These are phyloP conservation scores for Citrus maxima DNA, from an alignment of 345 rosid species.

Conservation along the genomic window DNA sequence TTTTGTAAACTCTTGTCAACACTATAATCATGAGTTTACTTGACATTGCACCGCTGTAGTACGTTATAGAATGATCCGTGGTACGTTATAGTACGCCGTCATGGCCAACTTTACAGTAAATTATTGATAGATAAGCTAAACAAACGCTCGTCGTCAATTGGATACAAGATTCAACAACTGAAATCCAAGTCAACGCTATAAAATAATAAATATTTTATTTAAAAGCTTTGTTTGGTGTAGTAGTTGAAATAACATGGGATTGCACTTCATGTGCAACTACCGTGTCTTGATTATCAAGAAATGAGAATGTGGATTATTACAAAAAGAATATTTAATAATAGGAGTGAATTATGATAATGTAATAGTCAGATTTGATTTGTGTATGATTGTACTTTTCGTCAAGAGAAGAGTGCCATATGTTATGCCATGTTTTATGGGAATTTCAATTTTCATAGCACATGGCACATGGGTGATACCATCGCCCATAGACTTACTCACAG, in stretches of 20 bases:
- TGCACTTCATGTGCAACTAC: constrained; percentile 1
- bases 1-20: constrained; percentile 12
- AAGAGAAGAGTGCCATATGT: constrained; percentile 25
- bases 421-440: constrained; percentile 44
- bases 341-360: constrained; percentile 9
- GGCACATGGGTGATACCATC: constrained; percentile 54
- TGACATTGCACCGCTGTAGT: no score
- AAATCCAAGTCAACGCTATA: constrained; percentile 26
- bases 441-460: constrained; percentile 20
- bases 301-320: constrained; percentile 1
- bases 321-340: not conserved
- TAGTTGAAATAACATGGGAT: constrained; percentile 17
- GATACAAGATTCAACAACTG: constrained; percentile 1
- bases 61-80: constrained; percentile 1
- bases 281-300: constrained; percentile 20
- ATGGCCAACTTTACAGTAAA: constrained; percentile 18
- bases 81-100: constrained; percentile 29
- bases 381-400: constrained; percentile 2
- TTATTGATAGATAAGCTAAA: not conserved
- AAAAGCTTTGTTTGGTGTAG: not conserved
- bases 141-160: not conserved
- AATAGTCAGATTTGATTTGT: constrained; percentile 22
- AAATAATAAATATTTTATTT: not conserved
- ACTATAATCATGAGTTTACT: not conserved
- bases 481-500: constrained; percentile 7